Percentiles rank a stretch among this genome's conserved stretches.
phyloP scores from a whole-genome alignment of 2,329 filamentous ascomycete genomes.

The Colletotrichum sp. region DNA sequence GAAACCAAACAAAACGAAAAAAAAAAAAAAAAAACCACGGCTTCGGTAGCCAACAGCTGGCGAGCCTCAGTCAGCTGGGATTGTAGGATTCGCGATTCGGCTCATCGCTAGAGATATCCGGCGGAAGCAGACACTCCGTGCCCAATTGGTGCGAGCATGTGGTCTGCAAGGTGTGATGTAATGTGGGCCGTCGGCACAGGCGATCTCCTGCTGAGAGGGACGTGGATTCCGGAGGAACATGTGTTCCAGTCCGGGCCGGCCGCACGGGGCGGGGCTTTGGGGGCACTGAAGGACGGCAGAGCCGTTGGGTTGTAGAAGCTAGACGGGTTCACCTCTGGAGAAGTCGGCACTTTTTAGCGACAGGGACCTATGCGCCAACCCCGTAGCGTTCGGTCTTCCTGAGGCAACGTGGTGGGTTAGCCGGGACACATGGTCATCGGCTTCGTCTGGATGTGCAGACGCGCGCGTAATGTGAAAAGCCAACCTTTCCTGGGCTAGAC shows the following conservation, averaged over 20 bases:
- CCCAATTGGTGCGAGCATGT: neutral
- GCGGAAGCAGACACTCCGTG: constrained; percentile 12
- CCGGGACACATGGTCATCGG: neutral
- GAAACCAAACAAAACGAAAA: neutral
- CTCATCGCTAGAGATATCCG: neutral
- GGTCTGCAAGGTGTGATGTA: neutral
- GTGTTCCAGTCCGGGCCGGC: neutral
- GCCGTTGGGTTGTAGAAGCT: neutral
- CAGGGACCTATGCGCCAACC: neutral
- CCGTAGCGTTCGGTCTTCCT: neutral
- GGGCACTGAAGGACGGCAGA: neutral
- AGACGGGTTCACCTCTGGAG: neutral
- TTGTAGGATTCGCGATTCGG: neutral
- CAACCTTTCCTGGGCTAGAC: neutral
- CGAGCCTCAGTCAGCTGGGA: neutral
- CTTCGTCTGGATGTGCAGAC: neutral
- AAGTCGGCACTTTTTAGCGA: neutral
- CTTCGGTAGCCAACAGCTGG: neutral
- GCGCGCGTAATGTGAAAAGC: neutral
- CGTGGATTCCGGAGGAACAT: neutral
- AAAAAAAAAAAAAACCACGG: neutral
- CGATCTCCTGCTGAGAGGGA: neutral
- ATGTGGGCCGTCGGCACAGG: constrained; percentile 5
- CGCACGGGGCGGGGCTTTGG: neutral
- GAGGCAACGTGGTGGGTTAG: neutral